Base-by-base conservation (phyloP, 139 green algal genomes). In the Asterochloris sp. region DNA sequence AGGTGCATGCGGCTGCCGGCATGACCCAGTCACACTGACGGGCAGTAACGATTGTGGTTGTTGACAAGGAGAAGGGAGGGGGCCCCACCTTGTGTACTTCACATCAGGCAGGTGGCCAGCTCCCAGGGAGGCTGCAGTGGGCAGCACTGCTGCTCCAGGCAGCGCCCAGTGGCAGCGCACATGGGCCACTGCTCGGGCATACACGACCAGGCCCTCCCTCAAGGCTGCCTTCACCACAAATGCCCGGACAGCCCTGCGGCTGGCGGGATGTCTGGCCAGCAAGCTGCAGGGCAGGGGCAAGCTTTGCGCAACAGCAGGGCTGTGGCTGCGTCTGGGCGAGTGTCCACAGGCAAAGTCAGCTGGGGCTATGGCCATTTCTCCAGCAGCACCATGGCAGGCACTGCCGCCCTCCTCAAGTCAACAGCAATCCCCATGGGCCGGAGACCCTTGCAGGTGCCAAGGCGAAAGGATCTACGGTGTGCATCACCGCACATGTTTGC, bases 361-460 rank as follows among this genome's bases (percentile, higher is more conserved):
- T 13, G 4, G 17, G 66, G 66, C 19, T 24, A 10, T 6, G 66
- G 66, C 66, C 21, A 26, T 26, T 8, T 13, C 66, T 26, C 10
- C 19, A 26, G 1, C 4, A 71, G 66, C 19, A 1, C 17, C 66
- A 26, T 26, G 4, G 4, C 66, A 71, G 17, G 66, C 21, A 71
- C 8, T 26, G 12, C 16, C 76, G 38, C 60, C 67, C 76, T 80
- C 76, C 21, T 80, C 76, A 80, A 69, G 68, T 54, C 38, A n/a
- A 62, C 69, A 47, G 4, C 66, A 26, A 9, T 71, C 19, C 21
- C 8, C 21, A 71, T 21, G 66, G 66, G 21, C 66, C 4, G 66
- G 19, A 69, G 66, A 24, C 4, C 17, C 21, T 2, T 26, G 66
- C 21, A 71, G 66, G 66, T 71, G 66, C 17, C 66, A 71, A 1